Evolutionary conservation across 345 rosid species (phyloP).

Genomic region (Corchorus olitorius): DNA sequence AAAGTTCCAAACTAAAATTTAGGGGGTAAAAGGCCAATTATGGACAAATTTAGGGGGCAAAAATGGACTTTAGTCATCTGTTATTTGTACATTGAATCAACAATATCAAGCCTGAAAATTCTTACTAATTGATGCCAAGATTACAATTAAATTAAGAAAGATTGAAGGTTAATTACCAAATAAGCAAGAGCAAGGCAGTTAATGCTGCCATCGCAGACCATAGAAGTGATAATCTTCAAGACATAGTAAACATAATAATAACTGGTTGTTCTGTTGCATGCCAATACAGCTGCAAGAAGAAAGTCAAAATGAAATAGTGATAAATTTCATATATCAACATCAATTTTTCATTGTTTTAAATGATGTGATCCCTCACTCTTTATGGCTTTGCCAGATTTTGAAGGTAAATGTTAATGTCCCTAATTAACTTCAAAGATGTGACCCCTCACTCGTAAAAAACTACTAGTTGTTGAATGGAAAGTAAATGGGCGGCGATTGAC

Average conservation of each 20-base stretch:
- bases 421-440: not conserved
- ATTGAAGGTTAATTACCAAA: conserved; percentile 48
- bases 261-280: conserved; percentile 58
- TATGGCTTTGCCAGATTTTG: not conserved
- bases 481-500: not conserved
- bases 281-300: conserved; percentile 69
- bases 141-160: not conserved
- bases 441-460: not conserved
- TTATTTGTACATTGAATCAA: not conserved
- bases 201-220: conserved; percentile 64
- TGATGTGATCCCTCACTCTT: not conserved
- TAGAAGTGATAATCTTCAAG: conserved; percentile 57
- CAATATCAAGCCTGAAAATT: not conserved
- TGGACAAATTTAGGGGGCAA: no score
- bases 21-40: no score
- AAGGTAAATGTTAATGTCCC: not conserved
- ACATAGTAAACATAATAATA: conserved; percentile 69
- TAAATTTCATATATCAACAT: not conserved
- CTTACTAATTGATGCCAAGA: not conserved
- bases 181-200: conserved; percentile 83
- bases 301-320: not conserved
- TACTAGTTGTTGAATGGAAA: not conserved
- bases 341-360: not conserved
- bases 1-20: no score
- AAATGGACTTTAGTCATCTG: no score